A percentile compares a stretch with the other conserved stretches of the same genome.
phyloP scores from a whole-genome alignment of 164 flowering plant genomes.

The Magnolia officinalis region DNA sequence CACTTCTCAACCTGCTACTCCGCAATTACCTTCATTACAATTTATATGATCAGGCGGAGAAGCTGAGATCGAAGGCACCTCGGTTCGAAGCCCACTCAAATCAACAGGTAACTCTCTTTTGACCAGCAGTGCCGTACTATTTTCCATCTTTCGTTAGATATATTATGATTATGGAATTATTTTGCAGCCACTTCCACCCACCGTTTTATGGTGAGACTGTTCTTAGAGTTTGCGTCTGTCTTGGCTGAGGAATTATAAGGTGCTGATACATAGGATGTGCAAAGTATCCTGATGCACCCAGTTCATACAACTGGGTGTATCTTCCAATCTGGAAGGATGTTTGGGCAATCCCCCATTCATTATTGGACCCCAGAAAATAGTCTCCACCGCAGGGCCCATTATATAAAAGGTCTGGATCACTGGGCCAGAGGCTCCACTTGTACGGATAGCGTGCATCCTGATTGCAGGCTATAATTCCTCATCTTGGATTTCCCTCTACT shows the following conservation, averaged over 20 bases:
- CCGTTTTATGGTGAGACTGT: not conserved
- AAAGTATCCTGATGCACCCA: not conserved
- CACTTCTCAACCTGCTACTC: slow-evolving; percentile 73
- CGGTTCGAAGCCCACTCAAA: slow-evolving; percentile 96
- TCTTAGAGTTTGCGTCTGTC: not conserved
- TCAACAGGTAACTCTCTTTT: slow-evolving; percentile 58
- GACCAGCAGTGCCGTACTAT: not conserved
- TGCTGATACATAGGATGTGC: not conserved
- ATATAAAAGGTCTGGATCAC: too few species aligned
- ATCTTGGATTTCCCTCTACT: not conserved
- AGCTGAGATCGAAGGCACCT: slow-evolving; percentile 91
- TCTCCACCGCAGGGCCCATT: too few species aligned
- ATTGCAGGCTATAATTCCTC: not conserved
- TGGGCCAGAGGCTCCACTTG: too few species aligned
- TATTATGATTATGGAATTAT: not conserved
- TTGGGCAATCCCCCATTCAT: not conserved
- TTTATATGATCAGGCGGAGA: slow-evolving; percentile 94
- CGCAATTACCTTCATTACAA: slow-evolving; percentile 96
- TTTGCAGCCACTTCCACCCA: too few species aligned
- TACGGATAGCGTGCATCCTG: too few species aligned
- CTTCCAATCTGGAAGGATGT: not conserved
- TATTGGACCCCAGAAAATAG: too few species aligned
- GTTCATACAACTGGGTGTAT: not conserved
- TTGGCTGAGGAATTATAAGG: not conserved
- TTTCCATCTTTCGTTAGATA: not conserved